Evolutionary conservation across 208 protist species (phyloP).

Genomic region (Leishmania lainsoni): DNA sequence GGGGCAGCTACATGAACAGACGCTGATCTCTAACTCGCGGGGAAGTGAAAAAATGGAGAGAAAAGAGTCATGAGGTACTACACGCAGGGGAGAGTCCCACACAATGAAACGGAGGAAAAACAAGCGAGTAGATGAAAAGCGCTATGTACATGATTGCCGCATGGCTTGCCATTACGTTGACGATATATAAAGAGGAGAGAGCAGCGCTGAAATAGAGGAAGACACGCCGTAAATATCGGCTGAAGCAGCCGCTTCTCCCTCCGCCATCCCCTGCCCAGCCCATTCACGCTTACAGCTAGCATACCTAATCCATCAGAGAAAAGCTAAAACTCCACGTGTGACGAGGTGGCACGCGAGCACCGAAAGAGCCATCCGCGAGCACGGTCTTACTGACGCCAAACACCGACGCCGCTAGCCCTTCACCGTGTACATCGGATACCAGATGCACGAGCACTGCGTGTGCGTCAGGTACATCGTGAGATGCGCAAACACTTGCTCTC

Average conservation of each 20-base stretch:
- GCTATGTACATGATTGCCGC: neutral
- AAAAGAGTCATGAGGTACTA: neutral
- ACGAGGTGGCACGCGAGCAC: constrained; percentile 1
- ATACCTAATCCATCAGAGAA: neutral
- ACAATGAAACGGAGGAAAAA: neutral
- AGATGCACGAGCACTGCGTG: constrained; percentile 18
- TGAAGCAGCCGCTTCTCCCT: neutral
- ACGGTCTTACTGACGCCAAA: constrained; percentile 9
- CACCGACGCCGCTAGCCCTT: neutral
- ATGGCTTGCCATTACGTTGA: neutral
- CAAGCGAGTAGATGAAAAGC: neutral
- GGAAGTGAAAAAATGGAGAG: neutral
- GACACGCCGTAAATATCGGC: neutral
- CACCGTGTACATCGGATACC: neutral
- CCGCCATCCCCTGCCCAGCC: no score
- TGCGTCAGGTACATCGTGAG: neutral
- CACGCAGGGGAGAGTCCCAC: neutral
- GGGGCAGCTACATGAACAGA: neutral
- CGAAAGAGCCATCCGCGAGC: neutral
- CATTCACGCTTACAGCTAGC: neutral
- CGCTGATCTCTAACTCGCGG: neutral
- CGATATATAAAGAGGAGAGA: neutral
- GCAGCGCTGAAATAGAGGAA: neutral
- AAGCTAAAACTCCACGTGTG: constrained; percentile 29
- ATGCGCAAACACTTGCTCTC: neutral